Conservation (phyloP, 2,329 filamentous ascomycete genomes). For the Penicillium vulpinum region DNA sequence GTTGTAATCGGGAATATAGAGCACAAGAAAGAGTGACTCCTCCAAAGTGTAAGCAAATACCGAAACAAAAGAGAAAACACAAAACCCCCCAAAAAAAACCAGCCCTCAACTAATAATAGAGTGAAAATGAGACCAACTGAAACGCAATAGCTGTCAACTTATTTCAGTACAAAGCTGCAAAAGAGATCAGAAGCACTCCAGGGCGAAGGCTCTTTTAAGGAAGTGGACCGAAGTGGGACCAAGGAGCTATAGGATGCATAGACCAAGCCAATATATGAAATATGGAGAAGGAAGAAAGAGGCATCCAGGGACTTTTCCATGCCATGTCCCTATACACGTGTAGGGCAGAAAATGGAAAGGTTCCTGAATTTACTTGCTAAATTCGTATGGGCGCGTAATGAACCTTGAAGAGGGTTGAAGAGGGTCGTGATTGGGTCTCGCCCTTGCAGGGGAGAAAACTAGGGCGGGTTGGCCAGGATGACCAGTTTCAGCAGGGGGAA, state of each 20-base stretch:
- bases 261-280: conserved; percentile 1
- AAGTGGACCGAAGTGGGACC: conserved; percentile 1
- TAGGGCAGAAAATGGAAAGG: conserved; percentile 8
- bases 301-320: conserved; percentile 15
- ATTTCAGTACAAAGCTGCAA: conserved; percentile 5
- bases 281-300: not conserved
- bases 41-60: conserved; percentile 1
- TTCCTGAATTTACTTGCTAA: not conserved
- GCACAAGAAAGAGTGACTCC: not conserved
- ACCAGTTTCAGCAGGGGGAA: conserved; percentile 13
- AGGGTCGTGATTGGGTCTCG: conserved; percentile 12
- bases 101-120: not conserved
- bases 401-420: not conserved
- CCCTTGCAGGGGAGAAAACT: conserved; percentile 5
- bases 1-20: not conserved
- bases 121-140: not conserved
- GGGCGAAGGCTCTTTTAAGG: conserved; percentile 5
- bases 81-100: not conserved
- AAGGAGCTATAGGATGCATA: conserved; percentile 5
- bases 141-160: not conserved
- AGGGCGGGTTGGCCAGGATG: conserved; percentile 1
- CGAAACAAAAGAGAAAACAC: not conserved
- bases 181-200: conserved; percentile 4
- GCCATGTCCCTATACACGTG: conserved; percentile 26
- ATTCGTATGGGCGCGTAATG: not conserved